phyloP scores from a whole-genome alignment of 768 basidiomycete species.

The Polyporus arcularius region DNA sequence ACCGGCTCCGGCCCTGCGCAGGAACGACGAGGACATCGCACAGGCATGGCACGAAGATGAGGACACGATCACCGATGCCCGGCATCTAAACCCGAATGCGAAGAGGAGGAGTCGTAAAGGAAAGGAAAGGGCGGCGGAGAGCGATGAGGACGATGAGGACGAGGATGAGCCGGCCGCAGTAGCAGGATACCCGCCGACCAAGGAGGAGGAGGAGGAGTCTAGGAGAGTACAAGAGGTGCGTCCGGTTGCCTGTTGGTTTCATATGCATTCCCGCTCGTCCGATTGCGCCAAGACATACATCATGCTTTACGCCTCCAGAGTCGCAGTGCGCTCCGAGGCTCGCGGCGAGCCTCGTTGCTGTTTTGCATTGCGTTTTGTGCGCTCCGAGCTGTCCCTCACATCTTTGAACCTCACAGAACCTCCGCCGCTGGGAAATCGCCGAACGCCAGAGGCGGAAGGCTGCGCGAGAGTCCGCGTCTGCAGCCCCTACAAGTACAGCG shows the following conservation, averaged over 20 bases:
- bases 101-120: constrained; percentile 24
- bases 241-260: constrained; percentile 2
- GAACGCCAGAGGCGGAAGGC: constrained; percentile 77
- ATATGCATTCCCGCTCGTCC: not conserved
- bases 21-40: constrained; percentile 44
- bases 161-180: constrained; percentile 32
- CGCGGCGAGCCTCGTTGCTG: not conserved
- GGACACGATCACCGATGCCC: not conserved
- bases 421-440: constrained; percentile 75
- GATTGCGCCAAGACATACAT: not conserved
- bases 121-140: constrained; percentile 31
- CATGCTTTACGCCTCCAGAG: not conserved
- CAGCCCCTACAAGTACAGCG: constrained; percentile 11
- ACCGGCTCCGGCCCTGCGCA: constrained; percentile 22
- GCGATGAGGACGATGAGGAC: constrained; percentile 26
- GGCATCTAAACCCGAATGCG: not conserved
- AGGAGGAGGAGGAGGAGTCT: constrained; percentile 67
- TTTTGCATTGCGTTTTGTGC: not conserved
- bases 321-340: not conserved
- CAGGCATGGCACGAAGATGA: constrained; percentile 38
- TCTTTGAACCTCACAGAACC: constrained; percentile 47
- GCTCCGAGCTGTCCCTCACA: not conserved
- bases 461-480: constrained; percentile 55
- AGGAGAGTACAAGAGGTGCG: constrained; percentile 72
- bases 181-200: constrained; percentile 64